Evolutionary conservation across 2,329 filamentous ascomycete species (phyloP).

Genomic region (Coniella lustricola): DNA sequence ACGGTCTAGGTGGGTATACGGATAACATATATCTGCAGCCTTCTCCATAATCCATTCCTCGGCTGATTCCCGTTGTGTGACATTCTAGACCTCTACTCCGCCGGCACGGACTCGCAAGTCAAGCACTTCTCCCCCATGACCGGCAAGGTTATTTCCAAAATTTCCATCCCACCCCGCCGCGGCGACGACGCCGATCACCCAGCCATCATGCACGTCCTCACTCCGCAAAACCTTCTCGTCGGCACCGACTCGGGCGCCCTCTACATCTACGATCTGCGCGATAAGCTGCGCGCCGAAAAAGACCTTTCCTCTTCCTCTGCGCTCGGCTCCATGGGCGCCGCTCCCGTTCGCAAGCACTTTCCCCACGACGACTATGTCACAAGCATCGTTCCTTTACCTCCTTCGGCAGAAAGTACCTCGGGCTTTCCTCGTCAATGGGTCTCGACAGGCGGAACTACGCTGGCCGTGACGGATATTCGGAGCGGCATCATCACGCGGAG

Average conservation of each 20-base stretch:
- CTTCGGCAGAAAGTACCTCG: constrained; percentile 72
- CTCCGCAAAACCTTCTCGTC: constrained; percentile 80
- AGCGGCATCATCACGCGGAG: constrained; percentile 80
- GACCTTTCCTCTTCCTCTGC: constrained; percentile 2
- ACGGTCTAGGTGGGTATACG: constrained; percentile 55
- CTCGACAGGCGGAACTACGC: constrained; percentile 82
- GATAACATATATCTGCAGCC: background rate
- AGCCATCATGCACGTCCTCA: constrained; percentile 73
- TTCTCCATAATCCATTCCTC: background rate
- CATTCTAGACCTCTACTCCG: constrained; percentile 42
- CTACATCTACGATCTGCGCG: constrained; percentile 79
- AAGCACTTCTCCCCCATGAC: constrained; percentile 48
- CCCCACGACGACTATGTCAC: constrained; percentile 93
- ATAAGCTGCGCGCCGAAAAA: constrained; percentile 25
- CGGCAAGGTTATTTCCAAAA: constrained; percentile 71
- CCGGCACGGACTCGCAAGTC: constrained; percentile 49
- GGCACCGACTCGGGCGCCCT: constrained; percentile 85
- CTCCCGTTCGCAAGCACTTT: constrained; percentile 70
- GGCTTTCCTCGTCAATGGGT: constrained; percentile 94
- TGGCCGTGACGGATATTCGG: constrained; percentile 83
- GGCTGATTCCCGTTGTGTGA: background rate
- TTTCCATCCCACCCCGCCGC: constrained; percentile 57
- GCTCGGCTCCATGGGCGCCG: constrained; percentile 43
- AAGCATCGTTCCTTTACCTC: constrained; percentile 74
- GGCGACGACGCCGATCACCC: constrained; percentile 60